These are phyloP conservation scores for Wickerhamomyces rabaulensis DNA, from an alignment of 805 yeast species.

Conservation along the genomic window DNA sequence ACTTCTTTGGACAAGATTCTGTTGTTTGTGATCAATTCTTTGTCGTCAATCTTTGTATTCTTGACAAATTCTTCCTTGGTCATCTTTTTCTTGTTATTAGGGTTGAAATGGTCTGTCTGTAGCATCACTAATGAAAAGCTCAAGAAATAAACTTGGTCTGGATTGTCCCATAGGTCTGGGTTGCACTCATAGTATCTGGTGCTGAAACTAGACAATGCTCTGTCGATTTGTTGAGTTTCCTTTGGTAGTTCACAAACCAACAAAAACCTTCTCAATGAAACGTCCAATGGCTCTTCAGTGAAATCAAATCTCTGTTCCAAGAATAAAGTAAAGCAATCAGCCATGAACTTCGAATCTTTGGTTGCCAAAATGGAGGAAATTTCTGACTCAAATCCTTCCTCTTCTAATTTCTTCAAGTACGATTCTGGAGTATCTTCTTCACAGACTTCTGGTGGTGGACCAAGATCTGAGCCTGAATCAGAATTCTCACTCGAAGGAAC, in stretches of 20 bases:
- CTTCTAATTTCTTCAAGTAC: slow-evolving; percentile 23
- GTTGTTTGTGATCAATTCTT: slow-evolving; percentile 18
- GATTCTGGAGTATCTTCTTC: slow-evolving; percentile 24
- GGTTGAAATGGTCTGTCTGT: slow-evolving; percentile 71
- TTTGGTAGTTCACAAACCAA: slow-evolving; percentile 56
- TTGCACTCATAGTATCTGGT: slow-evolving; percentile 36
- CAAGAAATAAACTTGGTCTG: slow-evolving; percentile 56
- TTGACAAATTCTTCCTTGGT: slow-evolving; percentile 54
- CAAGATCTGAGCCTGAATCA: slow-evolving; percentile 3
- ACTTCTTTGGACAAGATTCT: slow-evolving; percentile 33
- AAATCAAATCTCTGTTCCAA: slow-evolving; percentile 41
- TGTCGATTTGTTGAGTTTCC: slow-evolving; percentile 74
- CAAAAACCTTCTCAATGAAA: slow-evolving; percentile 56
- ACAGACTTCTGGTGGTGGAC: slow-evolving; percentile 26
- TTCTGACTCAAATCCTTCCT: slow-evolving; percentile 27
- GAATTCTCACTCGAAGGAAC: slow-evolving; percentile 6
- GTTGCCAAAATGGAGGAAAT: slow-evolving; percentile 26
- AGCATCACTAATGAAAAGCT: slow-evolving; percentile 63
- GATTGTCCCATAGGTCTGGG: slow-evolving; percentile 24
- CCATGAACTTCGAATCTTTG: slow-evolving; percentile 23
- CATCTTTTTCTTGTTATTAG: slow-evolving; percentile 64
- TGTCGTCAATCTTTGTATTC: slow-evolving; percentile 33
- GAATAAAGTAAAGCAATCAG: slow-evolving; percentile 23
- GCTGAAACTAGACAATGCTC: slow-evolving; percentile 56
- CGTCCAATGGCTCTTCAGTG: slow-evolving; percentile 52